Evolutionary conservation across 1,139 yeast species (phyloP), one percentile per base, ranked within the genome.

Genomic region (Trichomonascaceae sp.): DNA sequence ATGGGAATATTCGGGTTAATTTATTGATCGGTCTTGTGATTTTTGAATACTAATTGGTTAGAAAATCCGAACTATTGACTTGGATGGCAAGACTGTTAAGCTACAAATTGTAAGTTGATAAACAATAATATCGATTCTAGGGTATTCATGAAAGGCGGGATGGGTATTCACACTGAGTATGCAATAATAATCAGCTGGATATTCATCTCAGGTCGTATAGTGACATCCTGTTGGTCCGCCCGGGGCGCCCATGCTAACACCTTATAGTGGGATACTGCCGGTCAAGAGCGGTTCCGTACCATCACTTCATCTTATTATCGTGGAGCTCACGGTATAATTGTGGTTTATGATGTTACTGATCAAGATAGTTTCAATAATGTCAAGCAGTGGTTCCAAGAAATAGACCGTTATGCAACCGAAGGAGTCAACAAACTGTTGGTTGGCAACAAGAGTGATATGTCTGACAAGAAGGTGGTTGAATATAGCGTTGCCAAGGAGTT

Each of bases 321-420:
- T 70, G 99, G 99, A 53, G 97, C 99, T 22, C 98, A 91, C 68
- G 99, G 99, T 59, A 93, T 93, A 71, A 93, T 93, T 67, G 93
- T 93, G 64, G 99, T 93, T 53, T 93, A 93, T 72, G 99, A 93
- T 71, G 98, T 93, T 53, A 95, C 99, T 51, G 99, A 93, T 73
- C 97, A 90, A 74, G 98, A 93, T 71, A 86, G 96, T 50, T 93
- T 93, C 78, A 89, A 90, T 75, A 91, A 95, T 70, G 98, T 93
- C 66, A 91, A 91, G 76, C 96, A 90, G 74, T 93, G 99, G 99
- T 80, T 93, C 73, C 98, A 91, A 75, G 99, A 93, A 74, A 93
- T 93, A 67, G 99, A 93, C 74, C 86, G 98, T 67, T 93, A 91
- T 74, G 99, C 98, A 57, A 91, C 97, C 22, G 96, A 96, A 60